Evolutionary conservation across 805 yeast genomes (phyloP).

Genomic region (Yarrowia yakushimensis): DNA sequence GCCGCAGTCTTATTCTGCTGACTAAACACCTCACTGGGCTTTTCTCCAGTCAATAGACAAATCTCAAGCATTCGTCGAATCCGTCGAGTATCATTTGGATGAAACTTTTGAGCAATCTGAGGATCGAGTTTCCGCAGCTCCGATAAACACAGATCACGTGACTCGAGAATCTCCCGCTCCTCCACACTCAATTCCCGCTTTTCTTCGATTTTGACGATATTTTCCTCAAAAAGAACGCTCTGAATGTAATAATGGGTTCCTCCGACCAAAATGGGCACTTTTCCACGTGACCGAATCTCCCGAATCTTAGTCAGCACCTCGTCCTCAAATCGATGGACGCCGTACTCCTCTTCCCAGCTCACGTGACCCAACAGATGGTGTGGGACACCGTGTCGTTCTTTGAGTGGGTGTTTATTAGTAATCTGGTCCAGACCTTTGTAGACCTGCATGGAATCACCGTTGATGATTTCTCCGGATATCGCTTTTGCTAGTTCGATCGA

Average conservation of each 20-base stretch:
- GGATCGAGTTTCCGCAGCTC: constrained; percentile 53
- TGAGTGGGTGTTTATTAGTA: constrained; percentile 87
- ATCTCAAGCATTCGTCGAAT: constrained; percentile 79
- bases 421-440: constrained; percentile 68
- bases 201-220: constrained; percentile 35
- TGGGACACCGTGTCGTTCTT: constrained; percentile 66
- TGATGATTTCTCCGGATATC: constrained; percentile 82
- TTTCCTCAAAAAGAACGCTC: constrained; percentile 66
- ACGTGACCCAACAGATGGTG: constrained; percentile 90
- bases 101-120: constrained; percentile 70
- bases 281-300: constrained; percentile 62
- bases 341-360: constrained; percentile 75
- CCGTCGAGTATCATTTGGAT: constrained; percentile 83
- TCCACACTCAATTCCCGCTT: constrained; percentile 33
- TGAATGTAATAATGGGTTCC: constrained; percentile 95
- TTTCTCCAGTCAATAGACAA: constrained; percentile 58
- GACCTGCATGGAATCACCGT: constrained; percentile 97
- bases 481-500: constrained; percentile 73
- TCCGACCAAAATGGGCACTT: constrained; percentile 85
- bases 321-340: constrained; percentile 67
- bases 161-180: constrained; percentile 49
- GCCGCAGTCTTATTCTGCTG: constrained; percentile 58
- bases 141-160: constrained; percentile 32
- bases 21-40: constrained; percentile 67
- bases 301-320: constrained; percentile 64